phyloP scores from a whole-genome alignment of 73 alveolate species.

The Tetrahymena elliotti region DNA sequence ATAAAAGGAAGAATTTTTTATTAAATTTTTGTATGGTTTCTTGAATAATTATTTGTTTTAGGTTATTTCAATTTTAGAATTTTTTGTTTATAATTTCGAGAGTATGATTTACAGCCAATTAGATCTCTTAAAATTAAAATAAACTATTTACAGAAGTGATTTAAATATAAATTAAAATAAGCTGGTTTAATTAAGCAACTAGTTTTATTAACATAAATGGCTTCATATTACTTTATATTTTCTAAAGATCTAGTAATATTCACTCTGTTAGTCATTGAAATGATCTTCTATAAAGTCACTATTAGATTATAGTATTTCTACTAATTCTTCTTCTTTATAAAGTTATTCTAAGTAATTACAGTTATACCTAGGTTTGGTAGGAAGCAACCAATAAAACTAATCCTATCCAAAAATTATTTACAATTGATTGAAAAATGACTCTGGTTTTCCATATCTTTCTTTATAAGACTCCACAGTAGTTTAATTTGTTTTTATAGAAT shows the following conservation, averaged over 20 bases:
- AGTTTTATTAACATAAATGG: neutral
- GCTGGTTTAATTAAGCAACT: no score
- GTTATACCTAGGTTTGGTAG: neutral
- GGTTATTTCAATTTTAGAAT: no score
- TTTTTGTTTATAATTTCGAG: no score
- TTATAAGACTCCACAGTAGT: neutral
- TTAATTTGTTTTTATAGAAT: neutral
- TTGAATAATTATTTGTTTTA: no score
- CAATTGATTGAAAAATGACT: neutral
- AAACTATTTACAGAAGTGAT: neutral
- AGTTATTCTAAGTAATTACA: neutral
- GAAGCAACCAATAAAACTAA: neutral
- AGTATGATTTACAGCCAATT: no score
- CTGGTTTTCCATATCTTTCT: neutral
- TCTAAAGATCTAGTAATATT: neutral
- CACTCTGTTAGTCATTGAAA: neutral
- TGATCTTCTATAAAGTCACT: neutral
- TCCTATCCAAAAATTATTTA: neutral
- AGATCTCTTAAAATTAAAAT: no score
- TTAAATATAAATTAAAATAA: no score
- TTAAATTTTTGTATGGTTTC: no score
- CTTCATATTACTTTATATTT: neutral
- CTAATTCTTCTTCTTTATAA: neutral
- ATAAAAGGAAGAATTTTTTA: no score
- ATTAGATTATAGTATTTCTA: neutral